Conservation (phyloP, 768 basidiomycete genomes). For the Crepidotus variabilis region DNA sequence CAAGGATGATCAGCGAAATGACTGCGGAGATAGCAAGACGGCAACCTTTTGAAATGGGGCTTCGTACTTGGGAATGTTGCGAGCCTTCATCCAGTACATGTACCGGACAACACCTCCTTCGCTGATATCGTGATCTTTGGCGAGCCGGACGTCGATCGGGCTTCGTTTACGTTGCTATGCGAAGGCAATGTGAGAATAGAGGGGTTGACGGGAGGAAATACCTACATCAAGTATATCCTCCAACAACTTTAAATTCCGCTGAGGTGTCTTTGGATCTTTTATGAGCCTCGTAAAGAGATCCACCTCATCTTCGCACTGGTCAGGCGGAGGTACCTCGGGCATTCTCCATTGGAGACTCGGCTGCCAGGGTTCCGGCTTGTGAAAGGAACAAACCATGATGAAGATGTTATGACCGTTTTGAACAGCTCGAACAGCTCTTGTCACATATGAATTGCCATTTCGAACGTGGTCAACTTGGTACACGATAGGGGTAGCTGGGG, state of each 20-base stretch:
- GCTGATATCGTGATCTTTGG: constrained; percentile 35
- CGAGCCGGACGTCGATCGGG: constrained; percentile 64
- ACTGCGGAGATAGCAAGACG: not conserved
- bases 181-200: not conserved
- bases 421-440: constrained; percentile 59
- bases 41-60: constrained; percentile 73
- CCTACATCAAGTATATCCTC: constrained; percentile 27
- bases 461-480: constrained; percentile 77
- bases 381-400: constrained; percentile 79
- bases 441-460: constrained; percentile 70
- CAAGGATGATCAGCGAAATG: not conserved
- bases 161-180: constrained; percentile 61
- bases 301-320: constrained; percentile 62
- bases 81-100: constrained; percentile 82
- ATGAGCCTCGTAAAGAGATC: constrained; percentile 28
- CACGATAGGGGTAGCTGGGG: constrained; percentile 67
- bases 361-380: constrained; percentile 74
- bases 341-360: constrained; percentile 65
- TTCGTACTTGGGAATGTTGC: constrained; percentile 61
- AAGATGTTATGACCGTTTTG: constrained; percentile 47
- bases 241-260: constrained; percentile 29
- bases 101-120: constrained; percentile 46
- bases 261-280: constrained; percentile 28
- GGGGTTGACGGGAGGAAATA: not conserved
- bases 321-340: constrained; percentile 56